Percentiles rank a stretch among this genome's conserved stretches.
phyloP scores from a whole-genome alignment of 2,329 filamentous ascomycete genomes.

The Colletotrichum musae region DNA sequence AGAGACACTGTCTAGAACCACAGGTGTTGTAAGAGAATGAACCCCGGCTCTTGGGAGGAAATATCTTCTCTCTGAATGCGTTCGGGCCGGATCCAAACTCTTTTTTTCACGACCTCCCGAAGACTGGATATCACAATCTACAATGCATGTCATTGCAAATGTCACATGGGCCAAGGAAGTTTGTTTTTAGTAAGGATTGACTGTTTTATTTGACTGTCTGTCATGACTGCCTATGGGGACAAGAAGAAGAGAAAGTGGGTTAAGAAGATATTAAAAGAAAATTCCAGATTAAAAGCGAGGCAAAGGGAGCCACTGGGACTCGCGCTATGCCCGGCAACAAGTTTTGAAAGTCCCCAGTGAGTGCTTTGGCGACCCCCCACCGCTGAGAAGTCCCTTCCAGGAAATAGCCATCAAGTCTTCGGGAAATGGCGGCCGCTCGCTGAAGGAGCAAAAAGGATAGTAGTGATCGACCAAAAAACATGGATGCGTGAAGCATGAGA shows the following conservation, averaged over 20 bases:
- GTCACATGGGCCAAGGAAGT: not conserved
- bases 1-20: not conserved
- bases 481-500: not conserved
- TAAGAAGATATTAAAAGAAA: constrained; percentile 35
- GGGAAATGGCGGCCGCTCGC: constrained; percentile 10
- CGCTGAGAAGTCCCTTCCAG: constrained; percentile 16
- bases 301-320: constrained; percentile 29
- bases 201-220: constrained; percentile 13
- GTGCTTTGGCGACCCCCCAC: constrained; percentile 1
- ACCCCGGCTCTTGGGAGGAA: not conserved
- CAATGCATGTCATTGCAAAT: not conserved
- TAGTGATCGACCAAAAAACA: not conserved
- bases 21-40: not conserved
- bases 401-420: constrained; percentile 26
- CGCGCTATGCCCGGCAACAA: constrained; percentile 26
- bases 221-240: constrained; percentile 4
- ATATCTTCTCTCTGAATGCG: not conserved
- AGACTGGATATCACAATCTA: not conserved
- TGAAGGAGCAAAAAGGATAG: not conserved
- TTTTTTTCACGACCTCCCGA: not conserved
- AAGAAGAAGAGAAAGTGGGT: constrained; percentile 28
- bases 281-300: constrained; percentile 23
- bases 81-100: not conserved
- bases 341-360: constrained; percentile 29
- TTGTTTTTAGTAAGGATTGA: constrained; percentile 29